These are phyloP conservation scores for Chamaenerion angustifolium DNA, from an alignment of 345 rosid species.

Conservation along the genomic window DNA sequence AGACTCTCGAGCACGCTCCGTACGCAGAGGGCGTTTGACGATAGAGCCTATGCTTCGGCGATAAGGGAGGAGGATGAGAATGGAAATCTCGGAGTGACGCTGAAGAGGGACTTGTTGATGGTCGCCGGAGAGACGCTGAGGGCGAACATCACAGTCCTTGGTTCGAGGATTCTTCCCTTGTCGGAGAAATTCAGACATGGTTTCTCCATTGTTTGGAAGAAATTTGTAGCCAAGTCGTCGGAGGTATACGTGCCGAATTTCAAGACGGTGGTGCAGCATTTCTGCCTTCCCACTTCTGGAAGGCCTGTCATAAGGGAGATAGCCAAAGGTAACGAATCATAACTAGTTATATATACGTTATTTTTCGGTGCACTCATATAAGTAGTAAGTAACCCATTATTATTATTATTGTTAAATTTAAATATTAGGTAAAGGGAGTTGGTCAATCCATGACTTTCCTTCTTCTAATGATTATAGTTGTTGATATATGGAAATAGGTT, in stretches of 20 bases:
- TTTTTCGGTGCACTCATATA: too few relatives aligned
- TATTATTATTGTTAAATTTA: too few relatives aligned
- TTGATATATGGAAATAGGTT: constrained; percentile 3
- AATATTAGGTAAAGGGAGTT: too few relatives aligned
- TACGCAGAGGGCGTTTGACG: constrained; percentile 29
- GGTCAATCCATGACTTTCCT: too few relatives aligned
- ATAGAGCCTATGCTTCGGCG: constrained; percentile 20
- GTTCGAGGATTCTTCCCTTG: constrained; percentile 22
- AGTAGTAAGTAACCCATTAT: too few relatives aligned
- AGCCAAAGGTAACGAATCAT: constrained; percentile 17
- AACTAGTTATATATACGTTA: too few relatives aligned
- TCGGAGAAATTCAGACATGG: constrained; percentile 18
- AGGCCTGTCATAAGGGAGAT: constrained; percentile 25
- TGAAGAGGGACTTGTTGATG: constrained; percentile 25
- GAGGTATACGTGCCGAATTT: constrained; percentile 35
- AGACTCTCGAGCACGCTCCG: constrained; percentile 17
- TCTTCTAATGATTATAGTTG: too few relatives aligned
- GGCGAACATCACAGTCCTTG: constrained; percentile 19
- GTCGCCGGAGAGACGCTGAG: constrained; percentile 26
- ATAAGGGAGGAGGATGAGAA: constrained; percentile 35
- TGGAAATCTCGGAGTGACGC: constrained; percentile 40
- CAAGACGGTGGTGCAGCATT: constrained; percentile 28
- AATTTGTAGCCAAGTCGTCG: constrained; percentile 11
- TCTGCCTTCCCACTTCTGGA: constrained; percentile 44
- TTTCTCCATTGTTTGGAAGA: constrained; percentile 15